Percentiles rank a stretch among this genome's conserved stretches.
phyloP scores from a whole-genome alignment of 1,284 basidiomycete genomes.

The Ceratobasidium papillatum region DNA sequence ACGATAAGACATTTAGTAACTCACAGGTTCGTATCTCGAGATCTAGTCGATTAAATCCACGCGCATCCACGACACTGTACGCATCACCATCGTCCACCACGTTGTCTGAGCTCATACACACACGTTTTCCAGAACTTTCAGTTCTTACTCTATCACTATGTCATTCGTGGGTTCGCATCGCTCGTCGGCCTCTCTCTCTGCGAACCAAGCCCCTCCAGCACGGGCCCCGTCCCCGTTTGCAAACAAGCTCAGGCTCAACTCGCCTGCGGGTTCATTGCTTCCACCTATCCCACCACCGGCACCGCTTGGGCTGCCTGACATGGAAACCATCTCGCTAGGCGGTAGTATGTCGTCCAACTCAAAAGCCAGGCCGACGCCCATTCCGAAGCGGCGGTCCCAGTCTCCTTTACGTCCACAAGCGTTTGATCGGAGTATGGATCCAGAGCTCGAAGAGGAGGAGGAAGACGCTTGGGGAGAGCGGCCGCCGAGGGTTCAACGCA shows the following conservation, averaged over 20 bases:
- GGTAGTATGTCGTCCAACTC: conserved; percentile 22
- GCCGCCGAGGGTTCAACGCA: not conserved
- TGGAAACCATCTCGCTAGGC: conserved; percentile 35
- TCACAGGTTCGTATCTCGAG: conserved; percentile 16
- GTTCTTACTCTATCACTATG: conserved; percentile 12
- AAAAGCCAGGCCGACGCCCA: conserved; percentile 14
- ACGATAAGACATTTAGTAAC: not conserved
- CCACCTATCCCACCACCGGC: conserved; percentile 31
- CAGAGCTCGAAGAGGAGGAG: conserved; percentile 29
- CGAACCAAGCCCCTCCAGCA: not conserved
- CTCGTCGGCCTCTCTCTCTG: conserved; percentile 27
- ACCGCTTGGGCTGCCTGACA: conserved; percentile 28
- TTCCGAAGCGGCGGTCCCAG: conserved; percentile 14
- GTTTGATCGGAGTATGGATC: conserved; percentile 37
- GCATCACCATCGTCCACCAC: not conserved
- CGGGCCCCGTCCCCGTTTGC: conserved; percentile 35
- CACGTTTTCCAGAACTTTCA: conserved; percentile 36
- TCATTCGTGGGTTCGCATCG: conserved; percentile 25
- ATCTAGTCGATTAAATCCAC: not conserved
- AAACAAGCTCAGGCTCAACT: conserved; percentile 29
- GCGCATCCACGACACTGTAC: conserved; percentile 26
- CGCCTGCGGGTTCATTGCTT: conserved; percentile 8
- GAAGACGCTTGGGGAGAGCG: conserved; percentile 25
- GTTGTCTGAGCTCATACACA: conserved; percentile 15
- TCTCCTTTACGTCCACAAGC: conserved; percentile 27